A percentile compares a stretch with the other conserved stretches of the same genome.
Conservation (phyloP, 148 eudicot genomes). For the Rhododendron kiyosumense region DNA sequence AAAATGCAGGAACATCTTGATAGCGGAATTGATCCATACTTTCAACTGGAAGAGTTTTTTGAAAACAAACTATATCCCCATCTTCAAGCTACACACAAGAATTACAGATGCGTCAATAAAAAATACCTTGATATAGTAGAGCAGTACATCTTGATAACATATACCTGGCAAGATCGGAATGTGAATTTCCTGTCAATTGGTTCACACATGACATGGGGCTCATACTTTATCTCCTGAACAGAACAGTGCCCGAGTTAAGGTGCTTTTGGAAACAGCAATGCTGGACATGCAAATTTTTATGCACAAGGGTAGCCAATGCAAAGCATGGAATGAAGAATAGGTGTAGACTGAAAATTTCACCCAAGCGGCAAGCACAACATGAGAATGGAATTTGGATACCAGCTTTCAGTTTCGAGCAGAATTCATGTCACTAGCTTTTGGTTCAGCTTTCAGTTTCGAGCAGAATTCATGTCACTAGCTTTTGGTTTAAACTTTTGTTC, state of each 20-base stretch:
- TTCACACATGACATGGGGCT: conserved; percentile 45
- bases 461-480: background rate
- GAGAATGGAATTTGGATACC: background rate
- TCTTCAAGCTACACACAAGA: conserved; percentile 33
- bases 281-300: background rate
- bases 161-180: conserved; percentile 41
- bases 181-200: conserved; percentile 34
- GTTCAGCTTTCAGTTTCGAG: background rate
- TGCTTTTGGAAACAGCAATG: background rate
- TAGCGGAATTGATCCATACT: conserved; percentile 23
- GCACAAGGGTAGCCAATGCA: background rate
- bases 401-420: background rate
- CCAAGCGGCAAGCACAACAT: background rate
- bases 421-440: background rate
- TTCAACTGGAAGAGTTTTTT: conserved; percentile 28
- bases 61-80: conserved; percentile 42
- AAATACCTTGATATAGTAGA: background rate
- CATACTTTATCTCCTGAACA: conserved; percentile 45
- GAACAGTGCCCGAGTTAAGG: background rate
- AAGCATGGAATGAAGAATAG: background rate
- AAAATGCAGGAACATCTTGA: conserved; percentile 37
- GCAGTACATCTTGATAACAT: background rate
- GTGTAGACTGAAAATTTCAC: background rate
- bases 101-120: background rate
- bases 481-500: background rate